Conservation (phyloP, 768 basidiomycete genomes). For the Pholiota microspora region DNA sequence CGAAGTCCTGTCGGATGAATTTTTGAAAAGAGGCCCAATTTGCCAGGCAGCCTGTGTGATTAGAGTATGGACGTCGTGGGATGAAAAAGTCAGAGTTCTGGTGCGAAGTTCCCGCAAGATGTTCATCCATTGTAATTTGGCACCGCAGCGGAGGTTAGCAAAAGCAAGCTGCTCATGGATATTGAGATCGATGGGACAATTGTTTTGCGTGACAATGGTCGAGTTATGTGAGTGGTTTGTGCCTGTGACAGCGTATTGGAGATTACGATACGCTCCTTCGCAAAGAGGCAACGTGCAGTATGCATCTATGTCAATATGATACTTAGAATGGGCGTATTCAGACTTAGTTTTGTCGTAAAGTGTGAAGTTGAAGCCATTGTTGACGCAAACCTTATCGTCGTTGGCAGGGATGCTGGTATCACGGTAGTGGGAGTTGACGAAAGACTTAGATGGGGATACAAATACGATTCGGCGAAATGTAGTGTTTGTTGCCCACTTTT, state of each 20-base stretch:
- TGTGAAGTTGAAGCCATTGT: slow-evolving; percentile 29
- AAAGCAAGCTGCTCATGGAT: slow-evolving; percentile 48
- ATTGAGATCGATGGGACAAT: slow-evolving; percentile 37
- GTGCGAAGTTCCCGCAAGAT: slow-evolving; percentile 44
- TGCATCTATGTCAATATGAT: slow-evolving; percentile 16
- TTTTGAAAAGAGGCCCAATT: slow-evolving; percentile 17
- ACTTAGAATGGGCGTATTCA: slow-evolving; percentile 12
- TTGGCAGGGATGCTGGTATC: slow-evolving; percentile 12
- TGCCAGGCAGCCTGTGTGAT: slow-evolving; percentile 45
- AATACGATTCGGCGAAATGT: slow-evolving; percentile 28
- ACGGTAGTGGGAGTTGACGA: slow-evolving; percentile 30
- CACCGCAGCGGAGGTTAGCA: slow-evolving; percentile 42
- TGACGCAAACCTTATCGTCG: slow-evolving; percentile 18
- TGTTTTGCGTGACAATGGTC: slow-evolving; percentile 37
- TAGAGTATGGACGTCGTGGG: slow-evolving; percentile 38
- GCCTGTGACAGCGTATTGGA: slow-evolving; percentile 32
- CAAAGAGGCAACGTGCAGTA: slow-evolving; percentile 31
- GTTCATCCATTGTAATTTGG: slow-evolving; percentile 48
- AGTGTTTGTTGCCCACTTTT: slow-evolving; percentile 5
- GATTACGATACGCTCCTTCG: slow-evolving; percentile 25
- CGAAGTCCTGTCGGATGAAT: slow-evolving; percentile 25
- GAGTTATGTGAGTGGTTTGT: slow-evolving; percentile 42
- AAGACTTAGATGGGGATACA: slow-evolving; percentile 34
- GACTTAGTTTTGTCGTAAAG: slow-evolving; percentile 25
- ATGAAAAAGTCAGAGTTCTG: slow-evolving; percentile 35